phyloP scores from a whole-genome alignment of 495 filamentous ascomycete genomes.

The Acidomyces sp. region DNA sequence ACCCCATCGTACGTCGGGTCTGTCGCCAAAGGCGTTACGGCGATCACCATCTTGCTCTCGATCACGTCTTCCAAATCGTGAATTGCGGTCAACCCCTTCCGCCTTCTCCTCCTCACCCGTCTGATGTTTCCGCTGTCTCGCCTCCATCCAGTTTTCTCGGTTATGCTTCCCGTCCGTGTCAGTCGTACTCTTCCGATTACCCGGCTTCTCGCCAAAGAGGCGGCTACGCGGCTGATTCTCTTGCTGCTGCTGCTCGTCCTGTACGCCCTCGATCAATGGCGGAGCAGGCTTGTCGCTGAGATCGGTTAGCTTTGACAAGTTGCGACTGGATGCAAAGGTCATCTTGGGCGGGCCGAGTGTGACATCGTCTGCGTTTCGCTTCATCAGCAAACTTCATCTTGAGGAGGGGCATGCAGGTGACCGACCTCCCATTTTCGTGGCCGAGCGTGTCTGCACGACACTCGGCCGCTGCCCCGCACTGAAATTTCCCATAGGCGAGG shows the following conservation, averaged over 20 bases:
- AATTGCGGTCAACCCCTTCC: slow-evolving; percentile 33
- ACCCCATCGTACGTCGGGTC: slow-evolving; percentile 16
- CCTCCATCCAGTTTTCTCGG: slow-evolving; percentile 46
- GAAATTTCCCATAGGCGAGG: slow-evolving; percentile 19
- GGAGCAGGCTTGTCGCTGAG: slow-evolving; percentile 14
- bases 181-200: slow-evolving; percentile 24
- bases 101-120: slow-evolving; percentile 46
- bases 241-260: slow-evolving; percentile 16
- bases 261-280: slow-evolving; percentile 14
- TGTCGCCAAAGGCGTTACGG: slow-evolving; percentile 29
- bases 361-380: slow-evolving; percentile 9
- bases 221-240: slow-evolving; percentile 20
- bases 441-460: slow-evolving; percentile 1
- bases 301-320: slow-evolving; percentile 6
- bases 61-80: slow-evolving; percentile 37
- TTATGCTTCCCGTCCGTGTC: slow-evolving; percentile 39
- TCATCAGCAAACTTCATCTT: neutral
- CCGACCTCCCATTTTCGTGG: slow-evolving; percentile 12
- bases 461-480: slow-evolving; percentile 13
- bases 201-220: slow-evolving; percentile 12
- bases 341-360: slow-evolving; percentile 16
- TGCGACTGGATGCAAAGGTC: slow-evolving; percentile 16
- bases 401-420: neutral
- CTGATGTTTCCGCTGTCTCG: slow-evolving; percentile 40
- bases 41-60: slow-evolving; percentile 39